Evolutionary conservation across 2,329 filamentous ascomycete species (phyloP), one percentile per base, ranked within the genome.

Genomic region (Aspergillus luchuensis): DNA sequence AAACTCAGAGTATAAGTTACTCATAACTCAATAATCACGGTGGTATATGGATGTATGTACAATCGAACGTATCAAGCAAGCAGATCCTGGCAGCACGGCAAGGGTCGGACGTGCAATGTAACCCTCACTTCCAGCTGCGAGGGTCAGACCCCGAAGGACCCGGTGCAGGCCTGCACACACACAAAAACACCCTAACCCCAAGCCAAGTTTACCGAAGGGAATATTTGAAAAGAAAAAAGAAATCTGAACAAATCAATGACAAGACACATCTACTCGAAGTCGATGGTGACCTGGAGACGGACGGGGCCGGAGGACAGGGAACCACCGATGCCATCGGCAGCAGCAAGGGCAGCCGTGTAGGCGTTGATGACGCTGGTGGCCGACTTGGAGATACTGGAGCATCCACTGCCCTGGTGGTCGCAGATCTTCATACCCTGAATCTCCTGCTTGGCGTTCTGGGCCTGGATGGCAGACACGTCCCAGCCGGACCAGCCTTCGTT

Each of bases 381-480:
- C 39, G 63, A 58, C 8, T 64, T 59, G 62, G 61, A 63, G 59
- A 77, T 75, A 62, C 57, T 59, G 11, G 75, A 78, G 70, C 75
- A 77, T 53, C 60, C 56, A 5, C 57, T 51, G 36, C 67, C 67
- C 15, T 28, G 17, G 64, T 69, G 67, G 56, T 68, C 63, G 60
- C 73, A 77, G 56, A 78, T 76, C 59, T 68, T 67, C 74, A 78
- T 76, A 54, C 76, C 76, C 66, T 75, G 69, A 52, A 77, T 64
- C 1, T 68, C 60, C 38, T 67, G 15, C 15, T 61, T 57, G 59
- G 70, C 66, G 23, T 61, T 54, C 67, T 76, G 60, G 30, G 73
- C 74, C 57, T 72, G 66, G 60, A 79, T 78, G 58, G 69, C 71
- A 50, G 76, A 79, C n/a, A 78, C 76, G 53, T 79, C 76, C 69